phyloP scores from a whole-genome alignment of 208 protist genomes.

The Porcisia hertigi region DNA sequence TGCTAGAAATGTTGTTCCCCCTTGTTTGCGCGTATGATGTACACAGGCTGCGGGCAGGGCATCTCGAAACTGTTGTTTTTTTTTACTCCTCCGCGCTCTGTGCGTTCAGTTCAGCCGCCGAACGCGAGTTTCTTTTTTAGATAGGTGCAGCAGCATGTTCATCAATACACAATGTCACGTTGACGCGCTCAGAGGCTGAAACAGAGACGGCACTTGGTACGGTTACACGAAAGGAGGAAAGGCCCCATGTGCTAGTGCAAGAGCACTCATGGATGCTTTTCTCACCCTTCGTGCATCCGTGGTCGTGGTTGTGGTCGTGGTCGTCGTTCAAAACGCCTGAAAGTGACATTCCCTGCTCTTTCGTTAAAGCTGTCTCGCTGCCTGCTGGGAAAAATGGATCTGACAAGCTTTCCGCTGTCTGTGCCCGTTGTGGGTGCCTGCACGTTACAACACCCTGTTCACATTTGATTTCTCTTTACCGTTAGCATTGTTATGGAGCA shows the following conservation, averaged over 20 bases:
- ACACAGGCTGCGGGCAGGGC: too few species aligned
- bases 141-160: not conserved
- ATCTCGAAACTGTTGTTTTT: not conserved
- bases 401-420: conserved; percentile 8
- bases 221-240: not conserved
- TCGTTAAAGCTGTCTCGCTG: not conserved
- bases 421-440: not conserved
- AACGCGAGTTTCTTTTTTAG: not conserved
- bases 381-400: not conserved
- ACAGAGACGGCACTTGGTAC: not conserved
- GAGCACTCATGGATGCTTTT: not conserved
- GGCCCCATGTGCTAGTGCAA: not conserved
- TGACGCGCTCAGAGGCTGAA: not conserved
- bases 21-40: too few species aligned
- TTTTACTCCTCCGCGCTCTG: not conserved
- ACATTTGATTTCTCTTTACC: conserved; percentile 6
- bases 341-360: not conserved
- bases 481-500: conserved; percentile 4
- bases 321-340: too few species aligned
- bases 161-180: not conserved
- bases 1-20: not conserved
- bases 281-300: not conserved
- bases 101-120: too few species aligned
- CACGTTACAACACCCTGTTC: not conserved
- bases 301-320: not conserved